phyloP scores from a whole-genome alignment of 2,329 filamentous ascomycete genomes.

The Truncatella angustata region DNA sequence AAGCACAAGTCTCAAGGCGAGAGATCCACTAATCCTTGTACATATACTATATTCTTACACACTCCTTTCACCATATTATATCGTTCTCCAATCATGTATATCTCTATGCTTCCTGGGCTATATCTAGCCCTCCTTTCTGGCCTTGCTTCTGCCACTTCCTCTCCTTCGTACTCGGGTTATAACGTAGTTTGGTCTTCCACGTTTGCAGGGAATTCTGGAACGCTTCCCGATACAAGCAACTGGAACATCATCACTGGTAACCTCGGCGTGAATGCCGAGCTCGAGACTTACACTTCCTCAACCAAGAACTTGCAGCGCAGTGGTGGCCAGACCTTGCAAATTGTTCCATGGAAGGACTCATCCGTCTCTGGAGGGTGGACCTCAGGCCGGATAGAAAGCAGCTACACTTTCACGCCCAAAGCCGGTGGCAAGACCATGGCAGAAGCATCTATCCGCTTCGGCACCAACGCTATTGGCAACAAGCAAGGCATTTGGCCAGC shows the following conservation, averaged over 20 bases:
- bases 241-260: conserved; percentile 13
- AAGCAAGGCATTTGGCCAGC: conserved; percentile 45
- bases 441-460: conserved; percentile 37
- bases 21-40: not conserved
- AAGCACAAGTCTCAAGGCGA: not conserved
- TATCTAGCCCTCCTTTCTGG: not conserved
- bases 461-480: conserved; percentile 19
- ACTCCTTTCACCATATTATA: not conserved
- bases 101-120: not conserved
- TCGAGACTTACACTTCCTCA: conserved; percentile 13
- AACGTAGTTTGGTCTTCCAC: not conserved
- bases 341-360: conserved; percentile 13
- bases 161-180: conserved; percentile 9
- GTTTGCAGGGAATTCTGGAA: conserved; percentile 6
- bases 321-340: conserved; percentile 14
- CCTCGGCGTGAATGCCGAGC: conserved; percentile 14
- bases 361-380: conserved; percentile 33
- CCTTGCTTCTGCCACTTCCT: conserved; percentile 4
- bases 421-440: conserved; percentile 36
- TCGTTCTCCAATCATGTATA: not conserved
- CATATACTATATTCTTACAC: not conserved
- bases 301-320: conserved; percentile 11
- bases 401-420: conserved; percentile 30
- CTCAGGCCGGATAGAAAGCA: conserved; percentile 42
- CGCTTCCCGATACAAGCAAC: conserved; percentile 1